These are phyloP conservation scores for Leersia perrieri DNA, from an alignment of 176 grass and related monocot genomes.

Conservation along the genomic window DNA sequence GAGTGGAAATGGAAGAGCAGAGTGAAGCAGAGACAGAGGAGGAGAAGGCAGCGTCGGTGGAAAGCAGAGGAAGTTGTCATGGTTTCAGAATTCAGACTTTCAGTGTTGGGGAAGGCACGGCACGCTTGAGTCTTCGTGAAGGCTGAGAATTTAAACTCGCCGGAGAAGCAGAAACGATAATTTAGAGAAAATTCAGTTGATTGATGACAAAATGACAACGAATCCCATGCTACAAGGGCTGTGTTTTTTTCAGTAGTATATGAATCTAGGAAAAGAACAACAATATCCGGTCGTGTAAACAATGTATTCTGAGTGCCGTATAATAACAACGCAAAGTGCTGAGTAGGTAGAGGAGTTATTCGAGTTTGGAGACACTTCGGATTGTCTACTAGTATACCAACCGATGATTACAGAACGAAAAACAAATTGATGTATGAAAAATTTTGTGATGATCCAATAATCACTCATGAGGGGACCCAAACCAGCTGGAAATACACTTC, in stretches of 20 bases:
- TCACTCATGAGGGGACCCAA: neutral
- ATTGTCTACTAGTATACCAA: constrained; percentile 32
- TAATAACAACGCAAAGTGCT: constrained; percentile 38
- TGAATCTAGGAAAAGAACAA: neutral
- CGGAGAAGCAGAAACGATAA: neutral
- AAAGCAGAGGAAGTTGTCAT: constrained; percentile 35
- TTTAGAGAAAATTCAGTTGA: neutral
- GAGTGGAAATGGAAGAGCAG: constrained; percentile 15
- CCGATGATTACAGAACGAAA: neutral
- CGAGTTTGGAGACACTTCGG: neutral
- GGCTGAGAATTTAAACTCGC: constrained; percentile 25
- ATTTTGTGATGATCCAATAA: too few relatives aligned
- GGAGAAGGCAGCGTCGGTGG: neutral
- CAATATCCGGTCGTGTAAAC: constrained; percentile 25
- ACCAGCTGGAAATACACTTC: constrained; percentile 28
- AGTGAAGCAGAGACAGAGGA: constrained; percentile 25
- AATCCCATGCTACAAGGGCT: neutral
- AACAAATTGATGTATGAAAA: neutral
- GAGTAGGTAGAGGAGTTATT: constrained; percentile 35
- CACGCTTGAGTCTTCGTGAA: constrained; percentile 2
- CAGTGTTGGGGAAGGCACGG: constrained; percentile 18
- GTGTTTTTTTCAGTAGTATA: neutral
- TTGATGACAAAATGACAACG: neutral
- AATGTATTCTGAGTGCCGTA: constrained; percentile 31
- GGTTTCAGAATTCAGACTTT: neutral